These are phyloP conservation scores for Aspergillus wentii DNA, from an alignment of 495 filamentous ascomycete genomes.

Conservation along the genomic window DNA sequence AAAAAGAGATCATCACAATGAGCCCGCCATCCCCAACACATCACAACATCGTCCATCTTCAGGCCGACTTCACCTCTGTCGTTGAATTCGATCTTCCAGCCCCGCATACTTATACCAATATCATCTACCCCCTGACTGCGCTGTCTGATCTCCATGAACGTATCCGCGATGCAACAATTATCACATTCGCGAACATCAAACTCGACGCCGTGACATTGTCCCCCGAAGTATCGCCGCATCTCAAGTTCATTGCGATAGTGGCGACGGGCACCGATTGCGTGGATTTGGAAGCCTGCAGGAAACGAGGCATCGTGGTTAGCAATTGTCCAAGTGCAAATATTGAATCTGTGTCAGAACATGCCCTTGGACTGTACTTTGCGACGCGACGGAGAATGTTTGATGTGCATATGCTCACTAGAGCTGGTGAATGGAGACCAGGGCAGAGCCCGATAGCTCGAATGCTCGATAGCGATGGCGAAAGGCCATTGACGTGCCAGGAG, in stretches of 20 bases:
- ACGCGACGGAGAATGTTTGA: constrained; percentile 41
- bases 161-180: constrained; percentile 44
- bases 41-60: constrained; percentile 20
- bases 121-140: constrained; percentile 12
- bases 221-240: constrained; percentile 23
- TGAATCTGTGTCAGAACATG: constrained; percentile 51
- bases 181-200: constrained; percentile 35
- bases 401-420: constrained; percentile 32
- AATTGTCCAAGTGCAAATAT: constrained; percentile 48
- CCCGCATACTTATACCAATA: constrained; percentile 14
- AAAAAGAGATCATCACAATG: constrained; percentile 22
- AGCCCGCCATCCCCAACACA: constrained; percentile 6
- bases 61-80: constrained; percentile 14
- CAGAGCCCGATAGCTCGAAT: constrained; percentile 15
- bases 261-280: constrained; percentile 52
- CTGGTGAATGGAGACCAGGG: constrained; percentile 19
- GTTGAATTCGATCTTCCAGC: constrained; percentile 15
- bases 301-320: constrained; percentile 40
- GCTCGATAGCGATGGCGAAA: constrained; percentile 13
- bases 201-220: constrained; percentile 35
- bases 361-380: constrained; percentile 49
- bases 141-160: constrained; percentile 32
- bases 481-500: constrained; percentile 23
- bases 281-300: constrained; percentile 44
- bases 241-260: constrained; percentile 47